These are phyloP conservation scores for Polyrhizophydium stewartii DNA, from an alignment of 371 early-diverging fungal genomes.

Conservation along the genomic window DNA sequence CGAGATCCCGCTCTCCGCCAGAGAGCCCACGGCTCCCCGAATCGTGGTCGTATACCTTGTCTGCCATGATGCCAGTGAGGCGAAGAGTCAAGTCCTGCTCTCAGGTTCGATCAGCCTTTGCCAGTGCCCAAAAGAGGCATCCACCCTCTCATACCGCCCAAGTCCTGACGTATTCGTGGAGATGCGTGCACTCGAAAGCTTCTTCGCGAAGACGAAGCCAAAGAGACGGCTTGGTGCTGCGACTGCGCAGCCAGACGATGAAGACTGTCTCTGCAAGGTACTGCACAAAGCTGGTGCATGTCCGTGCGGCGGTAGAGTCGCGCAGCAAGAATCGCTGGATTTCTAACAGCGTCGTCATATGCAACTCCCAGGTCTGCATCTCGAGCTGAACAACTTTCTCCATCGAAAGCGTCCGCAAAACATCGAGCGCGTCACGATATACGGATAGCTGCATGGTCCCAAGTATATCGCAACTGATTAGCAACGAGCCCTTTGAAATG, in stretches of 20 bases:
- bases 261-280: constrained; percentile 32
- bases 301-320: not conserved
- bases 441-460: constrained; percentile 6
- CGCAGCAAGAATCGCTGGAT: constrained; percentile 13
- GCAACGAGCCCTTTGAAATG: not conserved
- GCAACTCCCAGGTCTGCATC: constrained; percentile 21
- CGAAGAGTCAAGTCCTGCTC: not conserved
- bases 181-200: constrained; percentile 17
- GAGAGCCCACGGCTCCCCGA: no score
- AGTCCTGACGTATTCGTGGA: constrained; percentile 25
- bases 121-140: not conserved
- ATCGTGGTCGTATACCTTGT: constrained; percentile 4
- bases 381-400: constrained; percentile 10
- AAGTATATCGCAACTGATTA: not conserved
- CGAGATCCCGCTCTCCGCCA: no score
- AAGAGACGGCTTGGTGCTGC: constrained; percentile 10
- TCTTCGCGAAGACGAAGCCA: constrained; percentile 31
- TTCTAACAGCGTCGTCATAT: constrained; percentile 22
- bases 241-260: constrained; percentile 29
- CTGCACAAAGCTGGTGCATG: constrained; percentile 22
- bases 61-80: constrained; percentile 1
- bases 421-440: constrained; percentile 13
- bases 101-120: not conserved
- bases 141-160: constrained; percentile 25
- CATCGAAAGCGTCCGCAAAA: constrained; percentile 10